Evolutionary conservation across 1,284 basidiomycete genomes (phyloP).

Genomic region (Neolentinus lepideus): DNA sequence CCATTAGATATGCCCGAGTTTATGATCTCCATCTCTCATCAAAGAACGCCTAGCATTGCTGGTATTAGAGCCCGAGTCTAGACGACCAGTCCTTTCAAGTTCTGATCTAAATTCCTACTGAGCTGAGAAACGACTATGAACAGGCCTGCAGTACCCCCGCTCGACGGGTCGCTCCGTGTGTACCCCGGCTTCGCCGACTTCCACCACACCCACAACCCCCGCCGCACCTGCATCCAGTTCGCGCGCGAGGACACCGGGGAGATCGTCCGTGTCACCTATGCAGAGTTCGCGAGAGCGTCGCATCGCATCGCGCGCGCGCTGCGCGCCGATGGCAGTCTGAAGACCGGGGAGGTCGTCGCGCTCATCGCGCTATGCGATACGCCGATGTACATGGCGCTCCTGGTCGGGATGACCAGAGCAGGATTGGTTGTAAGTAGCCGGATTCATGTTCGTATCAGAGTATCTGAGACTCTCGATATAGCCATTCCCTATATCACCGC

Average conservation of each 20-base stretch:
- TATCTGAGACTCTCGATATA: constrained; percentile 8
- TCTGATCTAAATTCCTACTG: no score
- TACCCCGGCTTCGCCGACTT: constrained; percentile 21
- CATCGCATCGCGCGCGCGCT: constrained; percentile 24
- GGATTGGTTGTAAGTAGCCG: constrained; percentile 19
- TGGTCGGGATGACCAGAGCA: constrained; percentile 21
- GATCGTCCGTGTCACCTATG: constrained; percentile 12
- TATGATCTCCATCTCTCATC: no score
- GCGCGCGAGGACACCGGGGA: neutral
- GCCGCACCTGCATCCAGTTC: constrained; percentile 10
- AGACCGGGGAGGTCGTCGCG: constrained; percentile 21
- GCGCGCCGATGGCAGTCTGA: neutral
- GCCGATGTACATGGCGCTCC: constrained; percentile 23
- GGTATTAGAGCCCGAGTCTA: neutral
- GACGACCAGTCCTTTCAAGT: neutral
- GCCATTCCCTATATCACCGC: constrained; percentile 20
- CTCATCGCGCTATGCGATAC: constrained; percentile 24
- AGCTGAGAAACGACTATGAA: no score
- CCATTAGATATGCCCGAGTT: neutral
- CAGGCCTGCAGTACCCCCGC: constrained; percentile 6
- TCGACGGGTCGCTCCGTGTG: constrained; percentile 12
- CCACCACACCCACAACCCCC: constrained; percentile 24
- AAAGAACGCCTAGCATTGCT: no score
- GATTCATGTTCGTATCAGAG: neutral
- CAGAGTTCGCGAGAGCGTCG: constrained; percentile 19